Evolutionary conservation across 73 alveolate species (phyloP), one percentile per base, ranked within the genome.

Genomic region (Effrenium voratum): DNA sequence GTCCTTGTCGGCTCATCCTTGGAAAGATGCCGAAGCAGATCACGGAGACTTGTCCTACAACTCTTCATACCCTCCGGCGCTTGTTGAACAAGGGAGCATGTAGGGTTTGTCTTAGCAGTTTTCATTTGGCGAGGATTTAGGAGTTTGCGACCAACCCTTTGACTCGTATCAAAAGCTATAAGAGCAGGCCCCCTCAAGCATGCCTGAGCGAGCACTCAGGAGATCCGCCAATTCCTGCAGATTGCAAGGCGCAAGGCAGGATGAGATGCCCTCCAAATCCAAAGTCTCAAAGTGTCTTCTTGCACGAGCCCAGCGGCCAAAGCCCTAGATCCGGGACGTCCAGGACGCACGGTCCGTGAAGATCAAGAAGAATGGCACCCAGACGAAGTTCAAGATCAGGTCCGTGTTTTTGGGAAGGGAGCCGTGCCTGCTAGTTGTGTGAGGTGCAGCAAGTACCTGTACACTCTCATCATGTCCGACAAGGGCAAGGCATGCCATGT

Each of bases 401-500:
- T 68, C 43, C 68, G 36, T n/a, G n/a, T 15, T 15, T 63, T 30
- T 5, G 46, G 57, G 60, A 26, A 13, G 44, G 45, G 45, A 0
- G 66, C 50, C 3, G 41, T 76, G 30, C 41, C n/a, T n/a, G n/a
- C n/a, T n/a, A n/a, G n/a, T n/a, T 57, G 72, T 30, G n/a, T 40
- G 75, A 82, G 83, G 80, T 96, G 99, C 93, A 82, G 99, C 99
- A 99, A 95, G 93, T 93, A 98, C 73, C 99, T 99, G 77, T 95
- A 98, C 99, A 99, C 99, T 60, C 99, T 99, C 99, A 82, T 90
- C 96, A 99, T 99, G 93, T 87, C 99, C 5, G 99, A 99, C 99
- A 99, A 99, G 99, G 98, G 79, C 72, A 99, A 99, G 96, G 99
- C 99, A n/a, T n/a, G n/a, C n/a, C n/a, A n/a, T n/a, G n/a, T n/a